These are phyloP conservation scores for Pseudocercospora fijiensis DNA, from an alignment of 2,329 filamentous ascomycete species.

Conservation along the genomic window DNA sequence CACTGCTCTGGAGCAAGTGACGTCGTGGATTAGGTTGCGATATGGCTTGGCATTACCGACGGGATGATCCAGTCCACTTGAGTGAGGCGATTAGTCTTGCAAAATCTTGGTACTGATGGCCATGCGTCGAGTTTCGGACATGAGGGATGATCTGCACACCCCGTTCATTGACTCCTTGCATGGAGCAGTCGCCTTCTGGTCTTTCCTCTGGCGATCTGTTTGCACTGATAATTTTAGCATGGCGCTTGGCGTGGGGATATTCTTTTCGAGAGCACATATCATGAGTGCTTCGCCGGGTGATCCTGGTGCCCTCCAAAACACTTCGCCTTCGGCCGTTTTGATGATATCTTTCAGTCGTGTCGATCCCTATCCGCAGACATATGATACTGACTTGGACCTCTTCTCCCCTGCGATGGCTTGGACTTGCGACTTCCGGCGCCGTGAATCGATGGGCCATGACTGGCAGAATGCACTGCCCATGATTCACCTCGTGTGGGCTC, in stretches of 20 bases:
- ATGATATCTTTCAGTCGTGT: neutral
- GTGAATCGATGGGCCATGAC: neutral
- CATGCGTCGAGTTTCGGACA: neutral
- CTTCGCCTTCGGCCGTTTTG: neutral
- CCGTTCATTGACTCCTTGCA: neutral
- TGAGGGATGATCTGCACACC: neutral
- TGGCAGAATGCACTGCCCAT: neutral
- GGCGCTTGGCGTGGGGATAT: neutral
- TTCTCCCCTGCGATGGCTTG: neutral
- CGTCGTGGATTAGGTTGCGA: neutral
- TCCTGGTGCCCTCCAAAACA: neutral
- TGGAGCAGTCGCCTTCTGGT: neutral
- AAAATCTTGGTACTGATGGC: neutral
- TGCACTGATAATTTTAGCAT: neutral
- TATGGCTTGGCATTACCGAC: neutral
- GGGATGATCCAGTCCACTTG: neutral
- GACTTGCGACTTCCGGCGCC: neutral
- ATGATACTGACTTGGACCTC: neutral
- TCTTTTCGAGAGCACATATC: neutral
- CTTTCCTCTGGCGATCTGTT: neutral
- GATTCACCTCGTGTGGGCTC: neutral
- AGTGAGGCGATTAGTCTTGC: neutral
- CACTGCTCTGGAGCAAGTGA: neutral
- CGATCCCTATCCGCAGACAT: neutral
- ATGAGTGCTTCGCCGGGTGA: neutral